phyloP scores from a whole-genome alignment of 805 yeast species.

The Saccharomyces paradoxus region DNA sequence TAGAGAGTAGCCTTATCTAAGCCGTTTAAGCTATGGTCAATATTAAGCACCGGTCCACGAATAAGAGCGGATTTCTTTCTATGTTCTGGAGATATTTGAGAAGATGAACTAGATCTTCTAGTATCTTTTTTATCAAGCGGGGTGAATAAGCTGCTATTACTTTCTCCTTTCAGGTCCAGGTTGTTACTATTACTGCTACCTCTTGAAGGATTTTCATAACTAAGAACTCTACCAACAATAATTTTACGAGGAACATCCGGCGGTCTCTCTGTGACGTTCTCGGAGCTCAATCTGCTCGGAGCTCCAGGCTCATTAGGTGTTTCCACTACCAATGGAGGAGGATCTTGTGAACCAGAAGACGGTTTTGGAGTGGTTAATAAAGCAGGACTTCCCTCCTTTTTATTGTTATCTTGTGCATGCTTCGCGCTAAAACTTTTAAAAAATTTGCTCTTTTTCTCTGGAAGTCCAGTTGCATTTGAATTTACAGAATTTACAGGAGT shows the following conservation, averaged over 20 bases:
- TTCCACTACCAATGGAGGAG: background rate
- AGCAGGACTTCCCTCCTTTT: background rate
- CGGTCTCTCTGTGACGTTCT: background rate
- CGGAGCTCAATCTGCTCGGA: background rate
- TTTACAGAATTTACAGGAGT: background rate
- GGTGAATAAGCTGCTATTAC: background rate
- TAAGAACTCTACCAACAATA: background rate
- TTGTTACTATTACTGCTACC: background rate
- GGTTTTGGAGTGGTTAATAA: background rate
- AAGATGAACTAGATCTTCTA: background rate
- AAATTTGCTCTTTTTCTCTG: background rate
- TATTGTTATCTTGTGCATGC: background rate
- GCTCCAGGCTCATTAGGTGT: background rate
- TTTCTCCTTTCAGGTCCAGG: background rate
- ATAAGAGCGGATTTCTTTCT: conserved; percentile 72
- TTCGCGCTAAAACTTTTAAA: background rate
- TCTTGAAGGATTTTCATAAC: background rate
- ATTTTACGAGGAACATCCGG: background rate
- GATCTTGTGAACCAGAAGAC: background rate
- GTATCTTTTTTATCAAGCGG: background rate
- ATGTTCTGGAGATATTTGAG: conserved; percentile 46
- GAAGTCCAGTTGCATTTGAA: background rate
- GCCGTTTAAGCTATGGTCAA: conserved; percentile 50
- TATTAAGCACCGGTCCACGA: conserved; percentile 73
- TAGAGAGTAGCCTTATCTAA: conserved; percentile 36